These are phyloP conservation scores for Plasmodium gonderi DNA, from an alignment of 169 alveolate genomes.

Conservation along the genomic window DNA sequence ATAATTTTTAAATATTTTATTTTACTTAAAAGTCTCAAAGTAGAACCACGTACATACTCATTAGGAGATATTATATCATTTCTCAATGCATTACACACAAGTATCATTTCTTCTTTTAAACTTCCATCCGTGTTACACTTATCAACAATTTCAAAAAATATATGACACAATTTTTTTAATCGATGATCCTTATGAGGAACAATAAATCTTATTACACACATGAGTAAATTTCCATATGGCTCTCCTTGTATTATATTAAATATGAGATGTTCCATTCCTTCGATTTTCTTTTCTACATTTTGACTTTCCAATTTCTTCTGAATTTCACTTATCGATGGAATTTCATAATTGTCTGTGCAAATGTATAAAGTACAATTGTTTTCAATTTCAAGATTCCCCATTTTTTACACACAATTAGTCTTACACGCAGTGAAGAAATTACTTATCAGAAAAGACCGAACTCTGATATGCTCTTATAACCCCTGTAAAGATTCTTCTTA, in stretches of 20 bases:
- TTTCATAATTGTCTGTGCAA: constrained; percentile 69
- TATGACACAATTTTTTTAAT: constrained; percentile 92
- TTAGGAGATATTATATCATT: constrained; percentile 96
- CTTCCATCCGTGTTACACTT: constrained; percentile 95
- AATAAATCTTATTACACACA: constrained; percentile 87
- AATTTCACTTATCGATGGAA: constrained; percentile 48
- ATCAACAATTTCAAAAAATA: constrained; percentile 96
- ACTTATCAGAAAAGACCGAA: too few species aligned
- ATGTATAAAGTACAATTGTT: constrained; percentile 68
- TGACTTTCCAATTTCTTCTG: constrained; percentile 81
- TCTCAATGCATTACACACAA: constrained; percentile 96
- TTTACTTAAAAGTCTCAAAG: constrained; percentile 94
- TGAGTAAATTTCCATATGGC: constrained; percentile 82
- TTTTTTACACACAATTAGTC: too few species aligned
- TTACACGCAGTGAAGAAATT: too few species aligned
- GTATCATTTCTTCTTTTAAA: constrained; percentile 95
- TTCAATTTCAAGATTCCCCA: constrained; percentile 52
- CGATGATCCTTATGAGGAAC: constrained; percentile 88
- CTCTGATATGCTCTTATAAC: too few species aligned
- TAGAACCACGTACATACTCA: constrained; percentile 96
- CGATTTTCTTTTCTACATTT: constrained; percentile 75
- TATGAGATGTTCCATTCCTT: constrained; percentile 82
- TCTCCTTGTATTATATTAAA: constrained; percentile 81
- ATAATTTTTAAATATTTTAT: constrained; percentile 91
- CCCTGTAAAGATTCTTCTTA: too few species aligned